A percentile compares a stretch with the other conserved stretches of the same genome.
Evolutionary conservation across 202 grass and related monocot genomes (phyloP).

Genomic region (Zizania palustris): DNA sequence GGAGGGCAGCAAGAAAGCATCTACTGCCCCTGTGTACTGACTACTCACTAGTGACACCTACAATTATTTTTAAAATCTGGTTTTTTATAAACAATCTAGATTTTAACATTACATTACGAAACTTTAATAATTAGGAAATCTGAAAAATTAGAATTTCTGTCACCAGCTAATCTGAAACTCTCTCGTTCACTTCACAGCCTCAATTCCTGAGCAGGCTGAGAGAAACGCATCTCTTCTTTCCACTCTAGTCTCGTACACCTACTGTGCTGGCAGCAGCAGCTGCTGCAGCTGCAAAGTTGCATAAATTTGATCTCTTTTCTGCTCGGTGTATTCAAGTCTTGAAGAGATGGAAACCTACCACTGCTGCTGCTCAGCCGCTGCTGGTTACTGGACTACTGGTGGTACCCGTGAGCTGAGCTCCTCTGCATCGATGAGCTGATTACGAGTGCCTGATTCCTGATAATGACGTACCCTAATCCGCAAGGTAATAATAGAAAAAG

Average conservation of each 20-base stretch:
- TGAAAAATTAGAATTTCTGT: too few species aligned
- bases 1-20: slow-evolving; percentile 2
- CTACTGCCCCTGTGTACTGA: not conserved
- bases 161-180: too few species aligned
- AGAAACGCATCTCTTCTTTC: not conserved
- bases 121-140: too few species aligned
- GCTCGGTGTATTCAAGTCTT: not conserved
- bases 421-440: not conserved
- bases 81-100: too few species aligned
- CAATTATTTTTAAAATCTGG: too few species aligned
- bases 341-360: not conserved
- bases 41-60: too few species aligned
- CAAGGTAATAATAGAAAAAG: not conserved
- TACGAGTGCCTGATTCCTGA: not conserved
- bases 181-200: not conserved
- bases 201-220: not conserved
- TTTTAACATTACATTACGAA: too few species aligned
- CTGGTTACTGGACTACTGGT: too few species aligned
- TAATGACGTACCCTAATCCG: not conserved
- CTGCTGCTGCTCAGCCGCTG: not conserved
- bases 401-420: not conserved
- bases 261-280: not conserved
- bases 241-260: not conserved
- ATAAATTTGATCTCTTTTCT: not conserved
- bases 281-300: not conserved